phyloP scores from a whole-genome alignment of 805 yeast genomes.

The Spathaspora gorwiae region DNA sequence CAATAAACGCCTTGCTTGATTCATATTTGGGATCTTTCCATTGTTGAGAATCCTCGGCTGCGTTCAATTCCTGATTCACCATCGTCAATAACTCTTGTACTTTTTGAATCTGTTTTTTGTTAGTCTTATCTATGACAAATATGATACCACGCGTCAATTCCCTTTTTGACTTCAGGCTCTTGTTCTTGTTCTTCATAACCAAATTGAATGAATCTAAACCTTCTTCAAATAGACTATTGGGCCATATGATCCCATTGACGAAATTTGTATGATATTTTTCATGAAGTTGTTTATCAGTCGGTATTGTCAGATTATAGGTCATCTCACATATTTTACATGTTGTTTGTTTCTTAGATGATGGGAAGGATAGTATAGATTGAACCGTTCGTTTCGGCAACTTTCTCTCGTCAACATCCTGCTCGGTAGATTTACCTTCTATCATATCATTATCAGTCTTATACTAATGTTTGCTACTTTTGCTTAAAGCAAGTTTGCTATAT shows the following conservation, averaged over 20 bases:
- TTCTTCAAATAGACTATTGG: conserved; percentile 3
- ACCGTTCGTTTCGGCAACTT: conserved; percentile 6
- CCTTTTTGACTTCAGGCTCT: conserved; percentile 21
- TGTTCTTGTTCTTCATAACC: conserved; percentile 29
- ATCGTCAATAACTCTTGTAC: conserved; percentile 38
- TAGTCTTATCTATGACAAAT: conserved; percentile 18
- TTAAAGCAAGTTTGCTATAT: too few species aligned
- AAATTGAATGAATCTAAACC: conserved; percentile 6
- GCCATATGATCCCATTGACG: conserved; percentile 50
- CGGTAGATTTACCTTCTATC: too few species aligned
- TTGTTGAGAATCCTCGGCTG: conserved; percentile 36
- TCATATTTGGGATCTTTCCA: conserved; percentile 22
- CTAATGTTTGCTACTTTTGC: too few species aligned
- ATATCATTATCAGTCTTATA: too few species aligned
- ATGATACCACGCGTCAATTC: conserved; percentile 12
- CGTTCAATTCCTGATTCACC: conserved; percentile 59
- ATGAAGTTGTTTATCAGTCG: conserved; percentile 45
- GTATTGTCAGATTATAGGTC: conserved; percentile 43
- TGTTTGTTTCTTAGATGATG: conserved; percentile 8
- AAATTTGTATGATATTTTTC: conserved; percentile 47
- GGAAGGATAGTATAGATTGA: conserved; percentile 13
- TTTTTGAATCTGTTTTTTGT: conserved; percentile 19
- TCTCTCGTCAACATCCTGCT: too few species aligned
- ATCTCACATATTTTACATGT: conserved; percentile 51
- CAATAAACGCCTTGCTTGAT: conserved; percentile 41